A percentile compares a stretch with the other conserved stretches of the same genome.
These are phyloP conservation scores for Periconia sp. DNA, from an alignment of 2,329 filamentous ascomycete species.

Conservation along the genomic window DNA sequence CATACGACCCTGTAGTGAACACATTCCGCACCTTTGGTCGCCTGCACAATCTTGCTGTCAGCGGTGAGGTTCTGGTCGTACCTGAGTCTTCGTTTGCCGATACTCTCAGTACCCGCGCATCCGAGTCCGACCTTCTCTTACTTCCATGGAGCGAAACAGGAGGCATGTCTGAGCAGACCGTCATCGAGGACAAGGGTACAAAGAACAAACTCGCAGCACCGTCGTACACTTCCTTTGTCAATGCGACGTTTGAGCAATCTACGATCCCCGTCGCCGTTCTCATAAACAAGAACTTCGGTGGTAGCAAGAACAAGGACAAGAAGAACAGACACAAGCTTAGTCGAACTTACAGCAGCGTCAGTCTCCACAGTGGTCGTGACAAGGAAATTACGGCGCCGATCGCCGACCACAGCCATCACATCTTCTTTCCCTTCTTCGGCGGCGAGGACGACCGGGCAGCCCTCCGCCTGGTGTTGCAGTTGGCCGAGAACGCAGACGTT, in stretches of 20 bases:
- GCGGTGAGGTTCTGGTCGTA: slow-evolving; percentile 79
- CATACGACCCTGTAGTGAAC: slow-evolving; percentile 81
- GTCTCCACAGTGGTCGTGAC: slow-evolving; percentile 64
- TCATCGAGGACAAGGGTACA: slow-evolving; percentile 55
- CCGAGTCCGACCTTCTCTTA: slow-evolving; percentile 70
- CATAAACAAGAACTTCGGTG: slow-evolving; percentile 73
- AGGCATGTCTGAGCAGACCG: slow-evolving; percentile 70
- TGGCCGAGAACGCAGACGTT: slow-evolving; percentile 78
- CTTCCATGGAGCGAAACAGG: slow-evolving; percentile 91
- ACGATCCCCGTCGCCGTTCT: slow-evolving; percentile 77
- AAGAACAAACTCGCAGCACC: slow-evolving; percentile 65
- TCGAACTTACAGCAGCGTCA: slow-evolving; percentile 39
- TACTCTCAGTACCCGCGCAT: slow-evolving; percentile 70
- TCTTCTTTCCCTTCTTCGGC: slow-evolving; percentile 88
- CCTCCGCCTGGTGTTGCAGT: slow-evolving; percentile 79
- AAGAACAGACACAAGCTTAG: slow-evolving; percentile 28
- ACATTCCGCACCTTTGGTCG: slow-evolving; percentile 88
- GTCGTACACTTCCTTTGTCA: slow-evolving; percentile 76
- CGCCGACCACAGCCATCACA: slow-evolving; percentile 74
- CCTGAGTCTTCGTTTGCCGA: slow-evolving; percentile 81
- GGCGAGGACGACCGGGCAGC: slow-evolving; percentile 82
- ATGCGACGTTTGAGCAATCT: slow-evolving; percentile 67
- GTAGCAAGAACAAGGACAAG: slow-evolving; percentile 47
- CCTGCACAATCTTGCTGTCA: slow-evolving; percentile 81
- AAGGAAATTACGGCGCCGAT: slow-evolving; percentile 62